These are phyloP conservation scores for Mucor piriformis DNA, from an alignment of 371 early-diverging fungal genomes.

Conservation along the genomic window DNA sequence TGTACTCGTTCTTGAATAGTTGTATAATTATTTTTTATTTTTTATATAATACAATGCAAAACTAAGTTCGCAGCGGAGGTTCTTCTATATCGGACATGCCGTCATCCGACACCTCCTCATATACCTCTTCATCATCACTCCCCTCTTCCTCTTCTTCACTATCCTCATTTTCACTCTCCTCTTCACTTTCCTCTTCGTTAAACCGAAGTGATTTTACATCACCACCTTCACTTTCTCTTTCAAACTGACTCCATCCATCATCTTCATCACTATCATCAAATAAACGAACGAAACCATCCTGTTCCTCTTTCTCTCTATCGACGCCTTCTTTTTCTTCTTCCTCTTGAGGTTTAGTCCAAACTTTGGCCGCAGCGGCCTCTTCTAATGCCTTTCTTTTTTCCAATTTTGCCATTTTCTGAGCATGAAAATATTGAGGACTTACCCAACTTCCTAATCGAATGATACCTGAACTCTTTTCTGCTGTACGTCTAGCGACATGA, in stretches of 20 bases:
- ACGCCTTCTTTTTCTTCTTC: conserved; percentile 3
- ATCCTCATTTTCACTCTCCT: neutral
- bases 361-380: conserved; percentile 8
- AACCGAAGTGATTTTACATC: too few relatives aligned
- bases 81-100: conserved; percentile 11
- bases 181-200: neutral
- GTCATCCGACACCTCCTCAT: conserved; percentile 20
- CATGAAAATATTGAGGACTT: conserved; percentile 35
- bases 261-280: conserved; percentile 50
- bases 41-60: too few relatives aligned
- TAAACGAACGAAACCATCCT: conserved; percentile 44
- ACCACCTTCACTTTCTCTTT: conserved; percentile 5
- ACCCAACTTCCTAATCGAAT: conserved; percentile 40
- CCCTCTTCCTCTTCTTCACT: neutral
- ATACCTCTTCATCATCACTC: conserved; percentile 20
- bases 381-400: conserved; percentile 22
- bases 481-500: conserved; percentile 48
- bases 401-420: conserved; percentile 25
- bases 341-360: conserved; percentile 13
- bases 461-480: conserved; percentile 24
- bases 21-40: too few relatives aligned
- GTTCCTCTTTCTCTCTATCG: conserved; percentile 28
- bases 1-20: too few relatives aligned
- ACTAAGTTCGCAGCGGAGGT: neutral
- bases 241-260: conserved; percentile 37